Evolutionary conservation across 441 rosid genomes (phyloP).

Genomic region (Populus hybrid): DNA sequence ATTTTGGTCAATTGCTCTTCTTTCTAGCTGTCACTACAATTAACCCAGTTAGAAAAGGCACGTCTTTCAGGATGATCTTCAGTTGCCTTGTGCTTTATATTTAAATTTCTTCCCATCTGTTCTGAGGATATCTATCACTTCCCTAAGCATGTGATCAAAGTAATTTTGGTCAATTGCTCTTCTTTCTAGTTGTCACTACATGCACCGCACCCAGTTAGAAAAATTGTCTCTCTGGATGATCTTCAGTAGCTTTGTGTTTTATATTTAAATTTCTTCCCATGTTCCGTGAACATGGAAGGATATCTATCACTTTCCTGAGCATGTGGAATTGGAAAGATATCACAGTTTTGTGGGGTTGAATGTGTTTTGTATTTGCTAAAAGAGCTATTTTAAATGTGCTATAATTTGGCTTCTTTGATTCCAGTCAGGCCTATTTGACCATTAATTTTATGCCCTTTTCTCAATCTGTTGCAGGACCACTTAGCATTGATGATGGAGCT

Average conservation of each 20-base stretch:
- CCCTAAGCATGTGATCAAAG: neutral
- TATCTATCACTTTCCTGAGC: neutral
- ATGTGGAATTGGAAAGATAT: neutral
- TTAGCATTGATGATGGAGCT: slow-evolving; percentile 84
- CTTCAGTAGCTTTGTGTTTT: neutral
- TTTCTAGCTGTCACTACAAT: neutral
- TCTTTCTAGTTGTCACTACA: neutral
- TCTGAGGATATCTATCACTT: neutral
- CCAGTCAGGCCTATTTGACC: neutral
- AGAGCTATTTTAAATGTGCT: neutral
- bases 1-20: neutral
- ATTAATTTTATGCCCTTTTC: neutral
- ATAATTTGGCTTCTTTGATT: neutral
- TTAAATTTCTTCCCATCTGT: neutral
- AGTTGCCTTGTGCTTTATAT: neutral
- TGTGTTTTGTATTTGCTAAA: neutral
- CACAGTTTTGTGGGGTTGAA: neutral
- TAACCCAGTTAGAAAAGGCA: neutral
- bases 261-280: neutral
- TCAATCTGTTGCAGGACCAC: slow-evolving; percentile 50
- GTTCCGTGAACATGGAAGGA: neutral
- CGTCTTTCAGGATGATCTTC: neutral
- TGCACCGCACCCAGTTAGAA: neutral
- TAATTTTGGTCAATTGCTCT: neutral
- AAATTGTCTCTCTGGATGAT: neutral